phyloP scores from a whole-genome alignment of 352 stramenopile genomes.

The Phytophthora hibernalis region DNA sequence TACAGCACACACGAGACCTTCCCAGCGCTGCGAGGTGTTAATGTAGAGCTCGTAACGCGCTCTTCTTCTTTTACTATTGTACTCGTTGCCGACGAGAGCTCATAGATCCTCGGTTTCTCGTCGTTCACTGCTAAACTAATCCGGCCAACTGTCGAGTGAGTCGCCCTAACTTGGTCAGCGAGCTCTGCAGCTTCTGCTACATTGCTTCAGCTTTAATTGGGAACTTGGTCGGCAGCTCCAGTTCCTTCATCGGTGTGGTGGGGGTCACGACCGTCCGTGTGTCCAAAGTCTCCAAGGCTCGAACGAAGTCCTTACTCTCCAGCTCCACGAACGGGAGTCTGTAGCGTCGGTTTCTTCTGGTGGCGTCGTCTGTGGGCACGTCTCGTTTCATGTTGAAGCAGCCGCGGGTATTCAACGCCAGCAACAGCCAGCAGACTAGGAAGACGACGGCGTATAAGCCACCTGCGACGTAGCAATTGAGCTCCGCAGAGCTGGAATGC shows the following conservation, averaged over 20 bases:
- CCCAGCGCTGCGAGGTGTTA: slow-evolving; percentile 12
- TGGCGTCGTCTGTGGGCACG: slow-evolving; percentile 3
- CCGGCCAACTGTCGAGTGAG: slow-evolving; percentile 13
- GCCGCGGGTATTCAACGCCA: slow-evolving; percentile 30
- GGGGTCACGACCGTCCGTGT: slow-evolving; percentile 16
- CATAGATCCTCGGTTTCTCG: slow-evolving; percentile 11
- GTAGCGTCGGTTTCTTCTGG: slow-evolving; percentile 33
- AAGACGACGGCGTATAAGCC: slow-evolving; percentile 57
- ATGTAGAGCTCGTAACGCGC: slow-evolving; percentile 8
- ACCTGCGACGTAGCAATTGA: slow-evolving; percentile 71
- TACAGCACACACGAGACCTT: background rate
- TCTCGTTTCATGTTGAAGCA: slow-evolving; percentile 13
- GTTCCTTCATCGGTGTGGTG: slow-evolving; percentile 5
- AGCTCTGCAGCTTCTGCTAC: slow-evolving; percentile 5
- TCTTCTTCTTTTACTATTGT: slow-evolving; percentile 37
- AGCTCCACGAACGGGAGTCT: slow-evolving; percentile 41
- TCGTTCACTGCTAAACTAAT: slow-evolving; percentile 27
- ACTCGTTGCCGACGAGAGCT: slow-evolving; percentile 31
- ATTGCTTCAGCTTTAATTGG: slow-evolving; percentile 16
- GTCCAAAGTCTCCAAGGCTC: slow-evolving; percentile 37
- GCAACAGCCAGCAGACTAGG: slow-evolving; percentile 34
- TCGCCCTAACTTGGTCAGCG: background rate
- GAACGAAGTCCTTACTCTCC: slow-evolving; percentile 45
- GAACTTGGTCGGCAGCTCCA: slow-evolving; percentile 27
- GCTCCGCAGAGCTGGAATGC: slow-evolving; percentile 46